phyloP scores from a whole-genome alignment of 192 early-diverging fungal species.

The Neocallimastix lanati region DNA sequence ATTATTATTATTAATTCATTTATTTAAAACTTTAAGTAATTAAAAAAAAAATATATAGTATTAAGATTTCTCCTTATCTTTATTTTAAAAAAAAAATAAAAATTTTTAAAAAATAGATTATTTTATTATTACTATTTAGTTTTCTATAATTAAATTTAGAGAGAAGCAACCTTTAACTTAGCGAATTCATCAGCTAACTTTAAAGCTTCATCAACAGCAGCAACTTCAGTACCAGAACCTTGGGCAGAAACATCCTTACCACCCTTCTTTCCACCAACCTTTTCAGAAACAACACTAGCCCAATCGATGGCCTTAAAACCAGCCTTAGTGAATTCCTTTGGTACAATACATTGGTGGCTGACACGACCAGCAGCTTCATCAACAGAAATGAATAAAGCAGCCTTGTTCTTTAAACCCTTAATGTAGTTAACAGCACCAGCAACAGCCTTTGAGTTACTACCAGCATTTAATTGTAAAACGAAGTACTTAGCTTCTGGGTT shows the following conservation, averaged over 20 bases:
- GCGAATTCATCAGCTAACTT: constrained; percentile 57
- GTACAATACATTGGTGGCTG: constrained; percentile 63
- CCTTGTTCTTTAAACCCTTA: constrained; percentile 69
- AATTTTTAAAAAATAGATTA: too few relatives aligned
- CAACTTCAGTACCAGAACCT: constrained; percentile 56
- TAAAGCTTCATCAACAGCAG: constrained; percentile 52
- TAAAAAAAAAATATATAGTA: too few relatives aligned
- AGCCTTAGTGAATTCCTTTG: constrained; percentile 48
- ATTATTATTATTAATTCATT: too few relatives aligned
- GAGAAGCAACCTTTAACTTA: constrained; percentile 25
- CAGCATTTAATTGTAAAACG: constrained; percentile 42
- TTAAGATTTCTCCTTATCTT: too few relatives aligned
- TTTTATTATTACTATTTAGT: too few relatives aligned
- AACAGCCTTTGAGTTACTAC: constrained; percentile 70
- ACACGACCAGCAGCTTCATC: constrained; percentile 49
- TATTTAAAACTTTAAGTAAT: too few relatives aligned
- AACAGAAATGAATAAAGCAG: constrained; percentile 62
- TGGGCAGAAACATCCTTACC: constrained; percentile 89
- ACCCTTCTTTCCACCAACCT: constrained; percentile 80
- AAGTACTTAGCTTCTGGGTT: constrained; percentile 36
- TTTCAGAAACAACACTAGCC: constrained; percentile 64
- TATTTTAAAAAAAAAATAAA: too few relatives aligned
- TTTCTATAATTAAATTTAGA: background rate
- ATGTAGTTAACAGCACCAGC: constrained; percentile 54
- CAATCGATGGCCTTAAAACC: constrained; percentile 83